A percentile compares a stretch with the other conserved stretches of the same genome.
Conservation (phyloP, 2,329 filamentous ascomycete genomes). For the Monosporascus sp. region DNA sequence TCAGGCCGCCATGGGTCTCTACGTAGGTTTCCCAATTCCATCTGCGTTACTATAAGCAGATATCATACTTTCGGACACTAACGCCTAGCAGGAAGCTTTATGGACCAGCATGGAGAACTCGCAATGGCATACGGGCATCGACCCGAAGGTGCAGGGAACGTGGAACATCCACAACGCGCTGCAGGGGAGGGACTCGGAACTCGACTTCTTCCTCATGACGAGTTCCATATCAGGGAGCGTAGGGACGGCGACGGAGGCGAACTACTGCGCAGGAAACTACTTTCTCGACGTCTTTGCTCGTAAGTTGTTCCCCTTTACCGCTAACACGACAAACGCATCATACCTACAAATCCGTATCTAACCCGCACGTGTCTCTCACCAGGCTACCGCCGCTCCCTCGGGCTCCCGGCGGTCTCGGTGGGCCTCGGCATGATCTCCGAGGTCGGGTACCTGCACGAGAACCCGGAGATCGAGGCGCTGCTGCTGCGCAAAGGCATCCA, state of each 20-base stretch:
- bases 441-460: slow-evolving; percentile 31
- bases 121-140: not conserved
- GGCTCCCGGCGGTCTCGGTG: slow-evolving; percentile 14
- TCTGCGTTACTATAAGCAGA: too few relatives aligned
- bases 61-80: too few relatives aligned
- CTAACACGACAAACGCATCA: too few relatives aligned
- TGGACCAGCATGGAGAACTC: not conserved
- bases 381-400: slow-evolving; percentile 24
- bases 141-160: not conserved
- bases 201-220: not conserved
- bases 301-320: too few relatives aligned
- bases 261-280: slow-evolving; percentile 29
- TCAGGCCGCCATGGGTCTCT: not conserved
- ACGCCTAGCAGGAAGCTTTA: not conserved
- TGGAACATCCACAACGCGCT: not conserved
- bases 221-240: slow-evolving; percentile 19
- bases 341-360: too few relatives aligned
- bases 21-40: too few relatives aligned
- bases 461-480: slow-evolving; percentile 29
- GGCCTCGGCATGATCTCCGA: slow-evolving; percentile 24
- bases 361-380: slow-evolving; percentile 12
- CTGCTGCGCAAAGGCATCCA: slow-evolving; percentile 31
- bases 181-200: not conserved
- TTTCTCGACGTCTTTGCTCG: slow-evolving; percentile 31
- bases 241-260: slow-evolving; percentile 25